Evolutionary conservation across 352 stramenopile genomes (phyloP).

Genomic region (Pythium utonaiense): DNA sequence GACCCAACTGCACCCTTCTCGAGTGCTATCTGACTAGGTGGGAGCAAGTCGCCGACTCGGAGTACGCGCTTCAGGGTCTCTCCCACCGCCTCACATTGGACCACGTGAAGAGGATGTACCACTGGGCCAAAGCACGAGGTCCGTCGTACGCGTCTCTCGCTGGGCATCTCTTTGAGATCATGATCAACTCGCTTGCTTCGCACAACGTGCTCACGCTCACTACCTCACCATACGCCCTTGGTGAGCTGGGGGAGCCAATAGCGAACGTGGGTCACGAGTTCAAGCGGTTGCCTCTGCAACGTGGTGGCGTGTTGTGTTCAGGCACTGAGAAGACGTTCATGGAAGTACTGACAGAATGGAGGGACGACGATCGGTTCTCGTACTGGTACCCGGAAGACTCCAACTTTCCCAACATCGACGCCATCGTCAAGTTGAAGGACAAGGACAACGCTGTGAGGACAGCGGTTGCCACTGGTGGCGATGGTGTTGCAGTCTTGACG

Average conservation of each 20-base stretch:
- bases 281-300: conserved; percentile 11
- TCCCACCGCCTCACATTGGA: not conserved
- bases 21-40: not conserved
- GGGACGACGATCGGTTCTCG: not conserved
- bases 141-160: conserved; percentile 4
- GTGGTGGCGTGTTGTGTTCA: not conserved
- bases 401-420: not conserved
- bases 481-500: not conserved
- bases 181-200: conserved; percentile 1
- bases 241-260: not conserved
- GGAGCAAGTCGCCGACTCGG: conserved; percentile 7
- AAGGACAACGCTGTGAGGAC: not conserved
- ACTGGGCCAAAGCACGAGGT: not conserved
- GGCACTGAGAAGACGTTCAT: conserved; percentile 8
- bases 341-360: conserved; percentile 11
- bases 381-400: not conserved
- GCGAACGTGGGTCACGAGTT: not conserved
- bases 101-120: not conserved
- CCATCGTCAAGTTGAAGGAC: not conserved
- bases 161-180: not conserved
- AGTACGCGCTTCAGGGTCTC: conserved; percentile 2
- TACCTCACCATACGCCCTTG: not conserved
- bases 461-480: conserved; percentile 23
- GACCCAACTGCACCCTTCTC: not conserved
- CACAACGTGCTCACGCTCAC: conserved; percentile 20